Base-by-base conservation (phyloP, 371 early-diverging fungal genomes). In the Mucor saturninus region DNA sequence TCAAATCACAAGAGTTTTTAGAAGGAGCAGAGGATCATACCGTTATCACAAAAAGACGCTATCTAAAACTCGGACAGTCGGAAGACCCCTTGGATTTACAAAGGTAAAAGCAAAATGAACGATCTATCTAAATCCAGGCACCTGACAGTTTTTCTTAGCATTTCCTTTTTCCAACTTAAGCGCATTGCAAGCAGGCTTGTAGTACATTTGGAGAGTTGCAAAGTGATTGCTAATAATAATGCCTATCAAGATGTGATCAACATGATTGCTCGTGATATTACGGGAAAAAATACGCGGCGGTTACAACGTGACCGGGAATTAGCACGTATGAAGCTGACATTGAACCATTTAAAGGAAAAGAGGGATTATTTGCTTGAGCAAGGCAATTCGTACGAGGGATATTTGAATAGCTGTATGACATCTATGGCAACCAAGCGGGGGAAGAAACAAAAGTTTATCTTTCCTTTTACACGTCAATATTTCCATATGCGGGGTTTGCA, bases 401-500 rank as follows among this genome's bases (percentile, higher is more conserved):
- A 98, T 73, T 86, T 99, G 50, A 85, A 89, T 52, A 74, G 86
- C 2, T 98, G 97, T 76, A 95, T 96, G 81, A 82, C 83, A 52
- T 90, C 92, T 65, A 89, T 98, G 73, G 85, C 89, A 6, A 85
- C 85, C 43, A 93, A 94, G 75, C 89, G 92, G 64, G 91, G 83
- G 38, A 90, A 89, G 72, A 88, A 88, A 67, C 76, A 79, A 21
- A 91, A 91, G n/a, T 81, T 84, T 46, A 80, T 87, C 48, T 72
- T 93, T 63, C 93, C 92, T 13, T 96, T 98, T 79, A 91, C 95
- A 3, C 84, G 89, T 26, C 99, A 98, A 76, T 97, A 95, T 72
- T 96, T 91, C 83, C 97, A 98, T 73, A 74, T 95, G 65, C 84
- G 89, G 31, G 91, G 91, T 37, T 85, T 98, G 52, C 84, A 94